Conservation (phyloP, 768 basidiomycete species). For the Flagelloscypha sp. region DNA sequence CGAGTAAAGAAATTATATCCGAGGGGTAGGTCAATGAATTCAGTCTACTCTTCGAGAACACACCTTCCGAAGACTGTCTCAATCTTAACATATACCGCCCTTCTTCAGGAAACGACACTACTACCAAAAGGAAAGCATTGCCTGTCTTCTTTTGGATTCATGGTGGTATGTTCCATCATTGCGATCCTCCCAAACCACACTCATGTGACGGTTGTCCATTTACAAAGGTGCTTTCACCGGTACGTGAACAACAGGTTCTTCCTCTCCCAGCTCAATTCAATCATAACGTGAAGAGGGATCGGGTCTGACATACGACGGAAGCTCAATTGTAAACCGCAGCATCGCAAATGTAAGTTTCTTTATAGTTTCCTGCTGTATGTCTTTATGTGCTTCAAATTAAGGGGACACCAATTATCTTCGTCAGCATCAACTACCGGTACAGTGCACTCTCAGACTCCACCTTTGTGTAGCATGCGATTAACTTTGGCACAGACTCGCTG, state of each 20-base stretch:
- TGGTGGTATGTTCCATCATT: constrained; percentile 27
- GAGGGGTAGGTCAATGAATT: too few species aligned
- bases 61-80: constrained; percentile 35
- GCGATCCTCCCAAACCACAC: not conserved
- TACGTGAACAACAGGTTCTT: constrained; percentile 13
- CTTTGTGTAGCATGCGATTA: not conserved
- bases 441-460: constrained; percentile 26
- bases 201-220: not conserved
- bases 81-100: constrained; percentile 35
- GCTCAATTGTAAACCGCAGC: constrained; percentile 18
- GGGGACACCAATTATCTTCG: constrained; percentile 38
- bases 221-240: not conserved
- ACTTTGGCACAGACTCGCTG: constrained; percentile 31
- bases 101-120: constrained; percentile 13
- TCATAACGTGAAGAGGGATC: not conserved
- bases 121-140: constrained; percentile 10
- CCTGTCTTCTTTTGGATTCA: constrained; percentile 40
- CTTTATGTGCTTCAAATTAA: constrained; percentile 2
- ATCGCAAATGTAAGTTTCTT: constrained; percentile 13
- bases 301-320: constrained; percentile 22
- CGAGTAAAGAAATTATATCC: too few species aligned
- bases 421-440: constrained; percentile 40
- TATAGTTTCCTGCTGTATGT: not conserved
- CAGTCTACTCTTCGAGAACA: too few species aligned
- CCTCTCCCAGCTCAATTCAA: too few species aligned